These are phyloP conservation scores for Alternaria infectoria DNA, from an alignment of 2,329 filamentous ascomycete genomes.

Conservation along the genomic window DNA sequence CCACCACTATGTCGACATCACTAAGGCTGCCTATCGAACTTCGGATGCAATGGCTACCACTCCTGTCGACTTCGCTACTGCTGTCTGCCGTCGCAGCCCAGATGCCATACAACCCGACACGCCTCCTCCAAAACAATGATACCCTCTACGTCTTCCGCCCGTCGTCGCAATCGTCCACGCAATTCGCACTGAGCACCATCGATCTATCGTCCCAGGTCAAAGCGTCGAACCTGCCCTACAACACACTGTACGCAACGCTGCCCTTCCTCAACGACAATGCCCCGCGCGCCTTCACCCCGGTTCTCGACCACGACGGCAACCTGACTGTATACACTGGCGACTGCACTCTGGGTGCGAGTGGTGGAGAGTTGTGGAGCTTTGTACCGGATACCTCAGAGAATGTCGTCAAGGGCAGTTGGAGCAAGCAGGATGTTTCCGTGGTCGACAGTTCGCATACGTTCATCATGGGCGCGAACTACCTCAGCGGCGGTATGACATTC, in stretches of 20 bases:
- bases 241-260: constrained; percentile 62
- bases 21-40: constrained; percentile 1
- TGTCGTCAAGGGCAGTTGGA: constrained; percentile 63
- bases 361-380: constrained; percentile 72
- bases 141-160: constrained; percentile 75
- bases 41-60: neutral
- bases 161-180: constrained; percentile 51
- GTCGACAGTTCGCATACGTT: constrained; percentile 42
- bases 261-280: constrained; percentile 66
- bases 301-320: constrained; percentile 70
- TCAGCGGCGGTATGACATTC: constrained; percentile 70
- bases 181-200: constrained; percentile 66
- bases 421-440: constrained; percentile 49
- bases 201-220: constrained; percentile 67
- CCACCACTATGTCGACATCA: constrained; percentile 7
- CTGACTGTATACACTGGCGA: constrained; percentile 77
- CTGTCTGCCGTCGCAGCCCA: constrained; percentile 35
- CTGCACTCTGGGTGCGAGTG: constrained; percentile 63
- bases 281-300: constrained; percentile 68
- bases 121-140: constrained; percentile 66
- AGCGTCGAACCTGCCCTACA: constrained; percentile 51
- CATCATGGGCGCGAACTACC: constrained; percentile 60
- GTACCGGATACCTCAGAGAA: constrained; percentile 53
- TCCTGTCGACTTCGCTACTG: neutral
- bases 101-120: constrained; percentile 80